Evolutionary conservation across 2,329 filamentous ascomycete genomes (phyloP).

Genomic region (Cylindrodendrum hubeiense): DNA sequence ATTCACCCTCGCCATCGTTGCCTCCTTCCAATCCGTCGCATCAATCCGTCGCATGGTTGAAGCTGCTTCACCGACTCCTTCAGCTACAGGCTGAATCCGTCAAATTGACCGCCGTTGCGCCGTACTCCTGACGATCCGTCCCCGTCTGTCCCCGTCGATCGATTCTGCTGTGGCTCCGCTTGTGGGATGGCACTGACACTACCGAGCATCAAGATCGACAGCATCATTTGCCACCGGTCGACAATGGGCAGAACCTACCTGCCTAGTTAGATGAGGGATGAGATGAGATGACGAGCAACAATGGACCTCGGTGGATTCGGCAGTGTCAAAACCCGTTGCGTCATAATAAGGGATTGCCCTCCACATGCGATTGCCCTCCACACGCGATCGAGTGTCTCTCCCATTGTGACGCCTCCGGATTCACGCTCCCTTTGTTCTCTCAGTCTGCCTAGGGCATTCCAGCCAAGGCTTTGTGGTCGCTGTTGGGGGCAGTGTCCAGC

Average conservation of each 20-base stretch:
- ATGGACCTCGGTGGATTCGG: slow-evolving; percentile 5
- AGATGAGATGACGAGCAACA: slow-evolving; percentile 16
- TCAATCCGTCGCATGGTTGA: not conserved
- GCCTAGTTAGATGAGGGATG: slow-evolving; percentile 2
- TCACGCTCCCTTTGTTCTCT: not conserved
- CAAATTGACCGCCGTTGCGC: slow-evolving; percentile 19
- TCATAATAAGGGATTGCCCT: not conserved
- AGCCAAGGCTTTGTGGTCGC: not conserved
- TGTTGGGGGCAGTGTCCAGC: not conserved
- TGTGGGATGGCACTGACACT: slow-evolving; percentile 12
- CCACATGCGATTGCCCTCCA: not conserved
- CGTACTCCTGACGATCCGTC: slow-evolving; percentile 31
- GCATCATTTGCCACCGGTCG: slow-evolving; percentile 28
- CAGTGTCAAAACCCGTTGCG: slow-evolving; percentile 6
- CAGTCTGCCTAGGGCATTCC: not conserved
- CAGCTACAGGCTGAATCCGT: slow-evolving; percentile 19
- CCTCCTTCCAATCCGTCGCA: no score
- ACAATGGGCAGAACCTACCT: slow-evolving; percentile 7
- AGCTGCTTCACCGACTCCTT: slow-evolving; percentile 7
- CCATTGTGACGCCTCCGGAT: not conserved
- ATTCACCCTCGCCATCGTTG: no score
- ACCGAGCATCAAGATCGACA: slow-evolving; percentile 34
- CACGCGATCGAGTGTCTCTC: not conserved
- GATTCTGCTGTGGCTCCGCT: slow-evolving; percentile 20
- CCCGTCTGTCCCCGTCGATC: slow-evolving; percentile 30